Evolutionary conservation across 495 filamentous ascomycete genomes (phyloP).

Genomic region (Daldinia loculata): DNA sequence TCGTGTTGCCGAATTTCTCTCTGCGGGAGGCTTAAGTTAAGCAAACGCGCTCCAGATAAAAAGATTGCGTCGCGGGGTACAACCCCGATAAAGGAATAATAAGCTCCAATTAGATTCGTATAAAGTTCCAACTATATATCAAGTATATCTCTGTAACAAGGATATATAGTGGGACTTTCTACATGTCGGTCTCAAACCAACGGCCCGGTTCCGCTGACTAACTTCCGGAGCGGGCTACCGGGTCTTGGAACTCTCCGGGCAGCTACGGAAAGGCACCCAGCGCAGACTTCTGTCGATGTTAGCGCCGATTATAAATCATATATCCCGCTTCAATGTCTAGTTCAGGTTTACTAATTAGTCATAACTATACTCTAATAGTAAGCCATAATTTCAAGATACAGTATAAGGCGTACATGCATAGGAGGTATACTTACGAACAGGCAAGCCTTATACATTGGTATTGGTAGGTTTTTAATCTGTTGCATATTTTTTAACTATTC

Average conservation of each 20-base stretch:
- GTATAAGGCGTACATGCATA: background rate
- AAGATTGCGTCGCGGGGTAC: conserved; percentile 35
- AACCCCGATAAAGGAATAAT: conserved; percentile 17
- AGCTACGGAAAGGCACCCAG: background rate
- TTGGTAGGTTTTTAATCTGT: no score
- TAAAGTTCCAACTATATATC: background rate
- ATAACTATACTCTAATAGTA: background rate
- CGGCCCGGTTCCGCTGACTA: background rate
- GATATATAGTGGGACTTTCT: background rate
- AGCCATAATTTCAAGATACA: background rate
- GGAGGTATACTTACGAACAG: no score
- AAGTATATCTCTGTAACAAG: conserved; percentile 5
- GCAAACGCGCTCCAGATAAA: conserved; percentile 2
- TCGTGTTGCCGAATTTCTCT: background rate
- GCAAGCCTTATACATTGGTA: no score
- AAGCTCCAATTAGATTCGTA: conserved; percentile 10
- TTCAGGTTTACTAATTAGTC: background rate
- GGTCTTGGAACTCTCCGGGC: background rate
- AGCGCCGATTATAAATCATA: background rate
- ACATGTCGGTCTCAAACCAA: background rate
- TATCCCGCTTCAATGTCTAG: background rate
- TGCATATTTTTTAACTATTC: no score
- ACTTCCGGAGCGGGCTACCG: background rate
- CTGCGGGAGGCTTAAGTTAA: background rate
- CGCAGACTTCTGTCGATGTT: background rate